These are phyloP conservation scores for Adansonia gregorii DNA, from an alignment of 441 rosid genomes.

Conservation along the genomic window DNA sequence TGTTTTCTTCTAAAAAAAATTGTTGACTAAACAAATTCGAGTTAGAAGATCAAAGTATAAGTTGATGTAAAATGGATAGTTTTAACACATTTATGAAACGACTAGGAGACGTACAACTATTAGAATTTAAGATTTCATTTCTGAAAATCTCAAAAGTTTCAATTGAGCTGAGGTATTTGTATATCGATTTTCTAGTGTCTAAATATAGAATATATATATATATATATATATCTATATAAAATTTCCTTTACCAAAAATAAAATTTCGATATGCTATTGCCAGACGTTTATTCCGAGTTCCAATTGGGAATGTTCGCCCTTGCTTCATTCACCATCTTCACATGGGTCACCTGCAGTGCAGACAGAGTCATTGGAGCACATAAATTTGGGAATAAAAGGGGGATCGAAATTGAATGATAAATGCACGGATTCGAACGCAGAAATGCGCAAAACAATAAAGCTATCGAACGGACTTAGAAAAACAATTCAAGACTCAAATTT, in stretches of 20 bases:
- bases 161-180: slow-evolving; percentile 27
- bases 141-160: background rate
- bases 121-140: background rate
- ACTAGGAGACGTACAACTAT: background rate
- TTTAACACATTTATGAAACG: background rate
- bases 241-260: background rate
- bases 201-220: too few relatives aligned
- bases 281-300: slow-evolving; percentile 45
- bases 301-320: slow-evolving; percentile 59
- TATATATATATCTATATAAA: too few relatives aligned
- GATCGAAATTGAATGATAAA: background rate
- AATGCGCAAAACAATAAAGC: too few relatives aligned
- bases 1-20: background rate
- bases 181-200: slow-evolving; percentile 1
- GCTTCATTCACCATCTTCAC: slow-evolving; percentile 83
- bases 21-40: background rate
- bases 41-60: too few relatives aligned
- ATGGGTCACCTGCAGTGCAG: slow-evolving; percentile 57
- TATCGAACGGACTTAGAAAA: background rate
- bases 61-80: background rate
- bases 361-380: background rate
- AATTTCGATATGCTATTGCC: background rate
- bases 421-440: background rate
- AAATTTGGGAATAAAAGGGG: background rate
- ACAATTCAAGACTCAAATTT: background rate